These are phyloP conservation scores for Rhizopogon vesiculosus DNA, from an alignment of 768 basidiomycete species.

Conservation along the genomic window DNA sequence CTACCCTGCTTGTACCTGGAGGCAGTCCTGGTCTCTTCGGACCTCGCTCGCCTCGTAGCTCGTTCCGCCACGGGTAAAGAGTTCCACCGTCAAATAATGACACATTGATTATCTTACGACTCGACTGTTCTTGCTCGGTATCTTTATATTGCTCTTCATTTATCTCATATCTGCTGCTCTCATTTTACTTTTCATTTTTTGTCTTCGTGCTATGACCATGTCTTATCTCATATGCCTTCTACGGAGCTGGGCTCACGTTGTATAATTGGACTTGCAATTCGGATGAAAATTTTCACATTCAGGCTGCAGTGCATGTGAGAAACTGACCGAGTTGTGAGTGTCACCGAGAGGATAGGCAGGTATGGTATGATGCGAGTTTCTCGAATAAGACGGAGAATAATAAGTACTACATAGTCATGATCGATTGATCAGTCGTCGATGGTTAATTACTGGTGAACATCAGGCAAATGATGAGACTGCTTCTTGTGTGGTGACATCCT, in stretches of 20 bases:
- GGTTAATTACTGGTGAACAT: background rate
- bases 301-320: background rate
- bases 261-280: background rate
- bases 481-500: slow-evolving; percentile 28
- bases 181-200: slow-evolving; percentile 1
- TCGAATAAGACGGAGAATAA: background rate
- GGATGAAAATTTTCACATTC: background rate
- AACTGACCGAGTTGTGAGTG: background rate
- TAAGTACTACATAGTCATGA: background rate
- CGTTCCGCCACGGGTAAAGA: slow-evolving; percentile 15
- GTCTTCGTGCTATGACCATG: background rate
- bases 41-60: slow-evolving; percentile 58
- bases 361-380: background rate
- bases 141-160: slow-evolving; percentile 19
- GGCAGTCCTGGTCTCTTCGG: slow-evolving; percentile 72
- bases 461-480: background rate
- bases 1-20: slow-evolving; percentile 58
- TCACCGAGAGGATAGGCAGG: background rate
- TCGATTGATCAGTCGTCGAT: background rate
- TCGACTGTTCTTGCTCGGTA: slow-evolving; percentile 10
- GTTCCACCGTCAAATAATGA: background rate
- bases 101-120: slow-evolving; percentile 10
- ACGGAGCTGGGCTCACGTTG: background rate
- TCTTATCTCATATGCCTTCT: background rate
- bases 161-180: background rate